Conservation (phyloP, 768 basidiomycete species). For the Lactarius akahatsu region DNA sequence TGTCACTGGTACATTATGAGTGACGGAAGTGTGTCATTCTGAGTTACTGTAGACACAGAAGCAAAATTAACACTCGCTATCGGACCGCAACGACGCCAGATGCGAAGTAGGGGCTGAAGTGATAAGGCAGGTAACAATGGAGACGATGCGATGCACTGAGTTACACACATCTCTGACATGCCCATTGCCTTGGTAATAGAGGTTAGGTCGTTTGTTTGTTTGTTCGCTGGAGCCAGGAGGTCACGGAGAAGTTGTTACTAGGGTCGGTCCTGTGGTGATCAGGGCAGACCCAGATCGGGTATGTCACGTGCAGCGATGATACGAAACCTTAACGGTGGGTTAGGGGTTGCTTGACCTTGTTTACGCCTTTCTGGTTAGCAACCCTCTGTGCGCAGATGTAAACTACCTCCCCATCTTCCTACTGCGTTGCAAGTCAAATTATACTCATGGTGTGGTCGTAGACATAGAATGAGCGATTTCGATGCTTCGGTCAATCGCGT, state of each 20-base stretch:
- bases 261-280: conserved; percentile 1
- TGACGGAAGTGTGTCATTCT: not conserved
- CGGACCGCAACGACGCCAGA: not conserved
- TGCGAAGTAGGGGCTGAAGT: not conserved
- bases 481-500: conserved; percentile 10
- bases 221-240: too few species aligned
- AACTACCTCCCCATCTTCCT: not conserved
- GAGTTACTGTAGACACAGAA: not conserved
- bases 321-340: not conserved
- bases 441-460: conserved; percentile 7
- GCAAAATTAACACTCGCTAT: not conserved
- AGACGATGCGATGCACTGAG: not conserved
- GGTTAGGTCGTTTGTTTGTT: not conserved
- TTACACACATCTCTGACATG: not conserved
- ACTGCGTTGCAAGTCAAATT: not conserved
- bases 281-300: not conserved
- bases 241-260: not conserved
- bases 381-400: conserved; percentile 3
- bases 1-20: not conserved
- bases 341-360: not conserved
- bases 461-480: conserved; percentile 15
- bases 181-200: conserved; percentile 16
- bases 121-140: not conserved
- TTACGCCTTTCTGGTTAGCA: too few species aligned
- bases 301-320: not conserved